Evolutionary conservation across 2,329 filamentous ascomycete genomes (phyloP).

Genomic region (Trichocomaceae sp.): DNA sequence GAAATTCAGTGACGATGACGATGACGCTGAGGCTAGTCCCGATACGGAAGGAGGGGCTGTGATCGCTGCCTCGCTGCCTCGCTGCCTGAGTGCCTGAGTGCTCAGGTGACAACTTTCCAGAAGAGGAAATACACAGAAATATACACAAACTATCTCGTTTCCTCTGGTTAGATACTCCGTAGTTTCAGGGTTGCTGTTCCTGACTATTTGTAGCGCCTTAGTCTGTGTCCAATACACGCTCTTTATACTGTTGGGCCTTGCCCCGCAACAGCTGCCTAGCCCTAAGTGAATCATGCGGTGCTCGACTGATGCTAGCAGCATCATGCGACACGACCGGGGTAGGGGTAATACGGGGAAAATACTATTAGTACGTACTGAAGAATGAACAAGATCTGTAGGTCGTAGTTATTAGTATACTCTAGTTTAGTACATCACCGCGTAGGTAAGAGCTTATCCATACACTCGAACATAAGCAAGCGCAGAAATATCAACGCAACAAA

Average conservation of each 20-base stretch:
- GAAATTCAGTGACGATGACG: neutral
- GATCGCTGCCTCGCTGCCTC: too few species aligned
- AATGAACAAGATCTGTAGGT: too few species aligned
- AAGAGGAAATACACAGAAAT: neutral
- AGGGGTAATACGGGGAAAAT: too few species aligned
- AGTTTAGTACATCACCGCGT: neutral
- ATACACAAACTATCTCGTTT: too few species aligned
- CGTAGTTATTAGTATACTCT: neutral
- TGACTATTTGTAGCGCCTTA: too few species aligned
- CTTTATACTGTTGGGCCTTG: neutral
- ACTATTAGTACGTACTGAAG: neutral
- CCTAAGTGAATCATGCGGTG: neutral
- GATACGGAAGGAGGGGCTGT: conserved; percentile 9
- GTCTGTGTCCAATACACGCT: too few species aligned
- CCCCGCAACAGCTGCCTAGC: neutral
- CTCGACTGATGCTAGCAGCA: neutral
- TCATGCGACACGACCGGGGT: too few species aligned
- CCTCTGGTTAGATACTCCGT: too few species aligned
- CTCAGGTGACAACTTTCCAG: neutral
- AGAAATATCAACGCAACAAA: neutral
- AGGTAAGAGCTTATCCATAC: neutral
- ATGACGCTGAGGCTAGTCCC: conserved; percentile 7
- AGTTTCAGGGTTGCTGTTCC: too few species aligned
- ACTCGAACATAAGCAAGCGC: neutral
- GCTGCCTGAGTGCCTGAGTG: conserved; percentile 10